Percentiles rank a stretch among this genome's conserved stretches.
Conservation (phyloP, 345 rosid genomes). For the Firmiana major region DNA sequence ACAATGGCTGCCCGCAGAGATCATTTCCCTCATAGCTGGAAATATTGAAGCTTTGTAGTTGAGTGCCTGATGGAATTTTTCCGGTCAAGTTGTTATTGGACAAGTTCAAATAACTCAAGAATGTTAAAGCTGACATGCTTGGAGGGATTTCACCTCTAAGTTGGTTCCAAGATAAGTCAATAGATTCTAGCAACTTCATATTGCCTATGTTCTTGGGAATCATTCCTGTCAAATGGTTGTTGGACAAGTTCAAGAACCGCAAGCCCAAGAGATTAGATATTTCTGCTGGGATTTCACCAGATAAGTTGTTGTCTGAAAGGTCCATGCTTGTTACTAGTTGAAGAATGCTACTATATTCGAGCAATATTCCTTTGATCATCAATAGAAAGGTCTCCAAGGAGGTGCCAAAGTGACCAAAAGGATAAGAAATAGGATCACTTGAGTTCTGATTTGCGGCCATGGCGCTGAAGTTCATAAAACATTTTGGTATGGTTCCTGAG, state of each 20-base stretch:
- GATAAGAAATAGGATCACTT: neutral
- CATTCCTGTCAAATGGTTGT: slow-evolving; percentile 5
- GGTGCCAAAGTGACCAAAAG: neutral
- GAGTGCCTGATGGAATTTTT: slow-evolving; percentile 17
- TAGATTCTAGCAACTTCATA: slow-evolving; percentile 14
- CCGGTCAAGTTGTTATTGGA: slow-evolving; percentile 12
- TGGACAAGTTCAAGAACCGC: slow-evolving; percentile 18
- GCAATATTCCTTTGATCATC: slow-evolving; percentile 16
- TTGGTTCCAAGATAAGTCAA: slow-evolving; percentile 19
- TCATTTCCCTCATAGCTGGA: too few relatives aligned
- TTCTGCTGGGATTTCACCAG: slow-evolving; percentile 12
- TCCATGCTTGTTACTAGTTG: slow-evolving; percentile 16
- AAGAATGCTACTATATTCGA: slow-evolving; percentile 17
- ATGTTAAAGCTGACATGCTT: neutral
- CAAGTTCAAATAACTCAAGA: slow-evolving; percentile 20
- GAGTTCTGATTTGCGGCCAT: neutral
- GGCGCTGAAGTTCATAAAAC: slow-evolving; percentile 15
- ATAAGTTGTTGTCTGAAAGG: slow-evolving; percentile 14
- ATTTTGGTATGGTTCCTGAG: slow-evolving; percentile 13
- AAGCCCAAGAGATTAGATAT: slow-evolving; percentile 15
- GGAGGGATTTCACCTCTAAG: neutral
- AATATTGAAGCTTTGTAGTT: neutral
- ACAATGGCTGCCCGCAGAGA: too few relatives aligned
- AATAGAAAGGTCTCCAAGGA: slow-evolving; percentile 2
- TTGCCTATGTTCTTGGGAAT: slow-evolving; percentile 16